phyloP scores from a whole-genome alignment of 2,329 filamentous ascomycete genomes.

The Arthrinium phaeospermum region DNA sequence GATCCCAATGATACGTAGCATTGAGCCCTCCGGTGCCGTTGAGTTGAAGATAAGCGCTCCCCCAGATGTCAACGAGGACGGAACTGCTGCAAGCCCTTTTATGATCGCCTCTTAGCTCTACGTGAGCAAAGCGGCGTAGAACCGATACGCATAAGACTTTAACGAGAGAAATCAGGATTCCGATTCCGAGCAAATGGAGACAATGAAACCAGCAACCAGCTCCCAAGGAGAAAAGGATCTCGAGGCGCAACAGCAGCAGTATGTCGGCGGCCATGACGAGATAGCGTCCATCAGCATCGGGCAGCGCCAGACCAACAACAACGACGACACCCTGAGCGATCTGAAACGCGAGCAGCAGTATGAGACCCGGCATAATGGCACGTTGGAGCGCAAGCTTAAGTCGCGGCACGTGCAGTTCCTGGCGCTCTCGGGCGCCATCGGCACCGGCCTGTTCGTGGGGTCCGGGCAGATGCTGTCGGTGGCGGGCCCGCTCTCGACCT shows the following conservation, averaged over 20 bases:
- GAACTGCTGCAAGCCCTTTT: not conserved
- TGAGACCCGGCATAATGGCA: constrained; percentile 35
- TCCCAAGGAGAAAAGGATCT: not conserved
- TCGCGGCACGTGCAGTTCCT: constrained; percentile 63
- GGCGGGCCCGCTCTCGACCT: constrained; percentile 67
- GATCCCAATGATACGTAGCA: not conserved
- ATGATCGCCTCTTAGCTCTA: not conserved
- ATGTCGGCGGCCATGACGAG: not conserved
- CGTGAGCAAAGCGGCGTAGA: not conserved
- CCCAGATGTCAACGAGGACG: not conserved
- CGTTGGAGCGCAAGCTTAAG: constrained; percentile 38
- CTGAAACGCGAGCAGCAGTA: constrained; percentile 28
- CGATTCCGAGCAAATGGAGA: not conserved
- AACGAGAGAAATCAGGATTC: not conserved
- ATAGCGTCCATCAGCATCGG: not conserved
- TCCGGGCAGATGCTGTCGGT: constrained; percentile 60
- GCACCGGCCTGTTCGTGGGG: constrained; percentile 76
- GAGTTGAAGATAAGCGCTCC: not conserved
- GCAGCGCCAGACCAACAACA: constrained; percentile 23
- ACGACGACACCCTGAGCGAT: constrained; percentile 29
- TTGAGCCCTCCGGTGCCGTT: not conserved
- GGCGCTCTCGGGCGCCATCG: constrained; percentile 77
- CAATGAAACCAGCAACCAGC: not conserved
- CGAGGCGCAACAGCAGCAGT: not conserved
- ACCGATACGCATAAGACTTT: not conserved